phyloP scores from a whole-genome alignment of 177 flowering plant genomes.

The Vitis hybrid region DNA sequence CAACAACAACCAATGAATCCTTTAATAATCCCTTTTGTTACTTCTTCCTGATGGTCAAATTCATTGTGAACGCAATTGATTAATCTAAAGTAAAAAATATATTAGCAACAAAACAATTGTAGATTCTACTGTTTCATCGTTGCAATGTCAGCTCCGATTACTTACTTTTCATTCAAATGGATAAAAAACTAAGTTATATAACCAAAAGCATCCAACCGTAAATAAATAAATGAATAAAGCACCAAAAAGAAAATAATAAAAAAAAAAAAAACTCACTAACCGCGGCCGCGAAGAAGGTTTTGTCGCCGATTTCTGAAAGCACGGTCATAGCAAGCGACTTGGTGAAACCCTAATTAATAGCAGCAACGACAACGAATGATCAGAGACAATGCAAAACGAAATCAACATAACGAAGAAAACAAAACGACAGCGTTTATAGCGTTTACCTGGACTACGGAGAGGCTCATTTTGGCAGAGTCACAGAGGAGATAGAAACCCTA shows the following conservation, averaged over 20 bases:
- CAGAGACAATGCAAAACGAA: background rate
- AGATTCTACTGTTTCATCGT: too few species aligned
- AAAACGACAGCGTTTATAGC: background rate
- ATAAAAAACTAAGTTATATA: too few species aligned
- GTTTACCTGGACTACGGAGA: constrained; percentile 35
- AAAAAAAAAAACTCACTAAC: constrained; percentile 35
- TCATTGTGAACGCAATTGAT: too few species aligned
- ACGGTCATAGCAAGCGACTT: constrained; percentile 97
- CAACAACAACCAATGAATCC: too few species aligned
- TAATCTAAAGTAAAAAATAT: too few species aligned
- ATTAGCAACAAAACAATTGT: too few species aligned
- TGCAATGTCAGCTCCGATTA: too few species aligned
- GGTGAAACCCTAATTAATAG: constrained; percentile 62
- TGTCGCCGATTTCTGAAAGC: constrained; percentile 97
- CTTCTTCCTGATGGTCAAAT: too few species aligned
- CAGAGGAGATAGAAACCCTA: constrained; percentile 8
- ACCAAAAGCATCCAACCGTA: background rate
- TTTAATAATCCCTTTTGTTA: too few species aligned
- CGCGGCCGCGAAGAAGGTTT: constrained; percentile 97
- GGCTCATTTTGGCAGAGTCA: constrained; percentile 23
- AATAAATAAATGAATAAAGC: background rate
- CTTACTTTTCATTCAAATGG: too few species aligned
- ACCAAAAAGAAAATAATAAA: background rate
- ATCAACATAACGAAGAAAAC: background rate
- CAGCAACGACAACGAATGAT: background rate